phyloP scores from a whole-genome alignment of 1,139 yeast genomes.

The Saccharomycopsis hybrid region DNA sequence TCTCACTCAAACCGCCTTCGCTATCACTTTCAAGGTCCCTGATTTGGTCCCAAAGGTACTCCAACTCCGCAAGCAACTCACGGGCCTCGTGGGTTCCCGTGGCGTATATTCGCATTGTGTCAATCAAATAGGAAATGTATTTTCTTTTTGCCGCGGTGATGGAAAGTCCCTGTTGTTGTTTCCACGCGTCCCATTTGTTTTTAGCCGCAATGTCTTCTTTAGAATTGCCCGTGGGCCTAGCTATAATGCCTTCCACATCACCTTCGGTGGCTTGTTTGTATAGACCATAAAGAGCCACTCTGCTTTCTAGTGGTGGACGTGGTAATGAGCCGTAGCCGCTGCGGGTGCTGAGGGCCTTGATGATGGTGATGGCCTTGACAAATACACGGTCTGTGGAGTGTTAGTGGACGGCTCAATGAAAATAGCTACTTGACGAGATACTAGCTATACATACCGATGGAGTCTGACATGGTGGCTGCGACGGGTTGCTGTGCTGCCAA shows the following conservation, averaged over 20 bases:
- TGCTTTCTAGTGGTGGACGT: constrained; percentile 69
- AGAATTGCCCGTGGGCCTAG: constrained; percentile 54
- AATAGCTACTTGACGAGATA: too few relatives aligned
- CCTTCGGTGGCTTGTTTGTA: constrained; percentile 91
- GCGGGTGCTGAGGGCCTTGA: constrained; percentile 63
- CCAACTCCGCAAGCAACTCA: constrained; percentile 59
- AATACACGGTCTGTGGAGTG: constrained; percentile 58
- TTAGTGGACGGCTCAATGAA: too few relatives aligned
- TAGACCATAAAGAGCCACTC: constrained; percentile 69
- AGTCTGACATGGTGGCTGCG: constrained; percentile 25
- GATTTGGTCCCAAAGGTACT: constrained; percentile 70
- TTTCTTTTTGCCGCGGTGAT: constrained; percentile 68
- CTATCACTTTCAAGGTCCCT: constrained; percentile 35
- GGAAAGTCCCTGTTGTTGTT: constrained; percentile 61
- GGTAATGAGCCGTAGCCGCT: constrained; percentile 67
- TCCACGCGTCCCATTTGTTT: constrained; percentile 86
- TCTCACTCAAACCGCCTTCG: background rate
- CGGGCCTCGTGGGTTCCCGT: constrained; percentile 63
- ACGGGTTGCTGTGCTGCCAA: background rate
- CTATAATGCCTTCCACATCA: constrained; percentile 62
- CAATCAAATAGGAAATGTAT: constrained; percentile 61
- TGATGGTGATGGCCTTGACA: constrained; percentile 74
- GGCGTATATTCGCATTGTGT: constrained; percentile 65
- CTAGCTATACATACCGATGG: too few relatives aligned
- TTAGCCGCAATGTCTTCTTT: constrained; percentile 63